A percentile compares a stretch with the other conserved stretches of the same genome.
These are phyloP conservation scores for Phoma sp. DNA, from an alignment of 2,329 filamentous ascomycete species.

Conservation along the genomic window DNA sequence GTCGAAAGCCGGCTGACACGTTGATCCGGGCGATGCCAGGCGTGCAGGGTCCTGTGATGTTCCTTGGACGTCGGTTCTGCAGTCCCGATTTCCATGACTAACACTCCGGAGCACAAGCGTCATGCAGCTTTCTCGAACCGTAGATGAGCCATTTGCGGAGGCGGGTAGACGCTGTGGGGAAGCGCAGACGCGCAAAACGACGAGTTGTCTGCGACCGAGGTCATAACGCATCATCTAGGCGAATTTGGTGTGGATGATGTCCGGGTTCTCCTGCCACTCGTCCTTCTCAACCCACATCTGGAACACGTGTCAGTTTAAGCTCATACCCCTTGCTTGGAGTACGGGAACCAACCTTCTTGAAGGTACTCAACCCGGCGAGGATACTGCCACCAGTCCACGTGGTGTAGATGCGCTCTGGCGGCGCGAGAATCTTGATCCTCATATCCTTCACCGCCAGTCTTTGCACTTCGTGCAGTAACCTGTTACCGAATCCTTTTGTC, in stretches of 20 bases:
- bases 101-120: conserved; percentile 37
- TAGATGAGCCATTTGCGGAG: conserved; percentile 34
- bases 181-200: conserved; percentile 18
- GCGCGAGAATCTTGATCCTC: conserved; percentile 99
- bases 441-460: conserved; percentile 96
- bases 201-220: conserved; percentile 28
- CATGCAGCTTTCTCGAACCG: conserved; percentile 36
- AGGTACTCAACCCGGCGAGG: conserved; percentile 93
- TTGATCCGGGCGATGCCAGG: conserved; percentile 27
- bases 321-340: conserved; percentile 16
- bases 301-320: conserved; percentile 38
- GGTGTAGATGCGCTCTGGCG: conserved; percentile 96
- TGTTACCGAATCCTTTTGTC: conserved; percentile 95
- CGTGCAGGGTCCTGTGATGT: conserved; percentile 28
- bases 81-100: conserved; percentile 47
- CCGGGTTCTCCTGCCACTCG: conserved; percentile 99
- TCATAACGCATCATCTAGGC: conserved; percentile 63
- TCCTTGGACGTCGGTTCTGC: conserved; percentile 34
- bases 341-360: conserved; percentile 79
- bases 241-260: conserved; percentile 98
- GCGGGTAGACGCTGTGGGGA: conserved; percentile 42
- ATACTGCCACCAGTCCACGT: conserved; percentile 99
- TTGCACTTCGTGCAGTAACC: conserved; percentile 90
- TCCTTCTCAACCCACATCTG: conserved; percentile 99
- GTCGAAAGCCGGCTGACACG: conserved; percentile 36